Base-by-base conservation (phyloP, 495 filamentous ascomycete genomes). In the Annulohypoxylon stygium region DNA sequence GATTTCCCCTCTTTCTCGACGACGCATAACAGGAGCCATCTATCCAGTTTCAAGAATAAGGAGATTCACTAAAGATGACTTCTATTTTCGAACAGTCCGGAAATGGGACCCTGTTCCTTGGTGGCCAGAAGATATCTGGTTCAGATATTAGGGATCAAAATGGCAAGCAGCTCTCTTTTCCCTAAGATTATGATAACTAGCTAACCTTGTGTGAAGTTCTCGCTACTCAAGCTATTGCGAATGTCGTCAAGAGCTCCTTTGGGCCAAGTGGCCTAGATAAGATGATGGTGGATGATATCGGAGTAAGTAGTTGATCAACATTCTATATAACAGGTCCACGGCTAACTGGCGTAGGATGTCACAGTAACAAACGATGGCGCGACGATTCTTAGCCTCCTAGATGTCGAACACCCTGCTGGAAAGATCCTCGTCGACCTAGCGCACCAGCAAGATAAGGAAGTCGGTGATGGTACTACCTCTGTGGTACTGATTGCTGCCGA, bases 251-350 rank as follows among this genome's bases (percentile, higher is more conserved):
- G 85, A 97, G 92, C 83, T 99, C 96, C 12, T 99, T 98, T 81
- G 96, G 96, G 45, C 96, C 96, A 66, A 97, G 93, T 67, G 96
- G 96, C 37, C 85, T 99, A 73, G 96, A 99, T 79, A 99, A 99
- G 88, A 98, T 99, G 97, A 98, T 99, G 97, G 97, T 99, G 78
- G 96, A 99, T 82, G 96, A 99, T 78, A 98, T 98, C 80, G 96
- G 96, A 76, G 93, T 94, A 88, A 71, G 91, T 76, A 75, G 51
- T 69, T n/a, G 4, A 14, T 57, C 47, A 63, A 4, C 3, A 25
- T 50, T 43, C 10, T 2, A 30, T 43, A 3, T 34, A 36, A 39
- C 34, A 48, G 53, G 57, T 74, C 50, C 45, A 65, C 65, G 69
- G 73, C 78, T 67, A 57, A 69, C 63, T 45, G 3, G 43, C 58